A percentile compares a stretch with the other conserved stretches of the same genome.
These are phyloP conservation scores for Lojkania enalia DNA, from an alignment of 2,329 filamentous ascomycete genomes.

Conservation along the genomic window DNA sequence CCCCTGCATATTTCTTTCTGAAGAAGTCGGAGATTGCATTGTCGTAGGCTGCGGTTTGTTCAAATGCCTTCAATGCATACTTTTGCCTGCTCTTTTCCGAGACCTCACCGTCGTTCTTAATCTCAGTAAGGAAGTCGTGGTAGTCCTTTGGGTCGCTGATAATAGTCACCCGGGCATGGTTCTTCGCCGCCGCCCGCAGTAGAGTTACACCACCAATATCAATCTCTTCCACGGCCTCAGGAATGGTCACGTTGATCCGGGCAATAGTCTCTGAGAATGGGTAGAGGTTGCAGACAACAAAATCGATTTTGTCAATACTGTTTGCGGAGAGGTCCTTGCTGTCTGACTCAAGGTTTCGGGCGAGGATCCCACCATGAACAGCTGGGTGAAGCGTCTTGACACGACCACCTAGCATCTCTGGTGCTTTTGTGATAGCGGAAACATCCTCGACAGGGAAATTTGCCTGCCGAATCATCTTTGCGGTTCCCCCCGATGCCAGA, in stretches of 20 bases:
- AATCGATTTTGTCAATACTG: conserved; percentile 49
- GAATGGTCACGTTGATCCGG: conserved; percentile 94
- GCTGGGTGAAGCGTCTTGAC: conserved; percentile 97
- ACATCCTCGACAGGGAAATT: conserved; percentile 97
- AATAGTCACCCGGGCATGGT: conserved; percentile 93
- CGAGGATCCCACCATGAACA: conserved; percentile 82
- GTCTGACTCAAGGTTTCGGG: conserved; percentile 90
- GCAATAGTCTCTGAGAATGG: conserved; percentile 98
- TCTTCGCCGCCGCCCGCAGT: conserved; percentile 95
- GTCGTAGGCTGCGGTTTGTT: conserved; percentile 97
- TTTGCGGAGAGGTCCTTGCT: conserved; percentile 80
- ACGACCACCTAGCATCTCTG: conserved; percentile 91
- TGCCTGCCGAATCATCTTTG: conserved; percentile 94
- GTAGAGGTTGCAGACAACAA: conserved; percentile 87
- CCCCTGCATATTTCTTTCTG: conserved; percentile 90
- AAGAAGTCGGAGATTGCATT: conserved; percentile 94
- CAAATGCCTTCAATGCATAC: conserved; percentile 96
- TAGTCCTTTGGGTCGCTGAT: conserved; percentile 94
- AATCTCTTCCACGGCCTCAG: conserved; percentile 97
- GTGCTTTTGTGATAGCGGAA: conserved; percentile 89
- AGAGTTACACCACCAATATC: conserved; percentile 96
- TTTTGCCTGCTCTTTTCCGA: conserved; percentile 81
- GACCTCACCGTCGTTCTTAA: conserved; percentile 79
- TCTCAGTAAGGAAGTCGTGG: conserved; percentile 87
- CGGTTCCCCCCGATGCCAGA: conserved; percentile 91